Conservation (phyloP, 371 early-diverging fungal genomes). For the Syncephalastrum contaminatum region DNA sequence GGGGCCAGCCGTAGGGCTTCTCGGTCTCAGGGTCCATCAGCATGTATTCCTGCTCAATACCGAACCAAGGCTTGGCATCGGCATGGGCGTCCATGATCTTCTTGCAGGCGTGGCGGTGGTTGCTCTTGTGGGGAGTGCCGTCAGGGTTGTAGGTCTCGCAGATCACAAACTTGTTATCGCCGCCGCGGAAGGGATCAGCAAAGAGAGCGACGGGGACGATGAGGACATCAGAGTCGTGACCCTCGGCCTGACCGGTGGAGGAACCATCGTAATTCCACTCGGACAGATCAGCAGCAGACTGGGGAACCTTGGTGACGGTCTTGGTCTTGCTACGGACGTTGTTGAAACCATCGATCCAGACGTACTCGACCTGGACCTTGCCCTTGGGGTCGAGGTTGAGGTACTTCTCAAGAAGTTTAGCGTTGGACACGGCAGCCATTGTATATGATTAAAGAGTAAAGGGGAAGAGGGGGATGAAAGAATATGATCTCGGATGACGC, state of each 20-base stretch:
- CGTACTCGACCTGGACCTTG: constrained; percentile 57
- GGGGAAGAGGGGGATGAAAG: not conserved
- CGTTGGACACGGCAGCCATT: constrained; percentile 44
- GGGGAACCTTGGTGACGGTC: constrained; percentile 45
- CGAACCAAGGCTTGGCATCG: constrained; percentile 57
- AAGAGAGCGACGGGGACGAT: constrained; percentile 57
- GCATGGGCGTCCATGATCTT: constrained; percentile 50
- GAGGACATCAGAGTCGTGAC: constrained; percentile 62
- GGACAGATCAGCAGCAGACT: constrained; percentile 38
- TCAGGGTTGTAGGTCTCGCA: constrained; percentile 55
- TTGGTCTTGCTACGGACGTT: constrained; percentile 49
- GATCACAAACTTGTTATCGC: constrained; percentile 61
- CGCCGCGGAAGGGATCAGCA: constrained; percentile 62
- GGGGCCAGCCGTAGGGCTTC: constrained; percentile 60
- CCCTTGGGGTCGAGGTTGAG: constrained; percentile 53
- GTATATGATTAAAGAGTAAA: not conserved
- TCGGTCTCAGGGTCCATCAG: constrained; percentile 53
- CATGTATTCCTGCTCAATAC: constrained; percentile 66
- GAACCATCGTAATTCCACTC: constrained; percentile 70
- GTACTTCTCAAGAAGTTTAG: constrained; percentile 52
- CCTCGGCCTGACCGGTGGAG: constrained; percentile 61
- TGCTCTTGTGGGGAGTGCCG: constrained; percentile 60
- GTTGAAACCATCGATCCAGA: constrained; percentile 60
- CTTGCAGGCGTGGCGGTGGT: constrained; percentile 45
- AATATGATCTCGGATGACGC: constrained; percentile 3